A percentile compares a stretch with the other conserved stretches of the same genome.
Conservation (phyloP, 768 basidiomycete species). For the Dioszegia crocea region DNA sequence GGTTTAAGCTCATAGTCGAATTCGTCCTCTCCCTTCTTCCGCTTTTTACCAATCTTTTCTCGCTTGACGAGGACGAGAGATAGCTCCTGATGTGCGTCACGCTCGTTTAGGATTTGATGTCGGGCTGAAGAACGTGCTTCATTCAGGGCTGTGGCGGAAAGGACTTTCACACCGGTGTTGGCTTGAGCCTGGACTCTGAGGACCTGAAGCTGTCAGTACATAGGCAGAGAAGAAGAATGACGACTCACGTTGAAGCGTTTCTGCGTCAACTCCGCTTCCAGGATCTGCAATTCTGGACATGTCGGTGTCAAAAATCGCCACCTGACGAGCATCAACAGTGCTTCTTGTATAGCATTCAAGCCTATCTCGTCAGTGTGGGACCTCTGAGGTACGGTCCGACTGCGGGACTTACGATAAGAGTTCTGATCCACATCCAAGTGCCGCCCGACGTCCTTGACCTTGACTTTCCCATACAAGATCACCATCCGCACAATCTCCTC, state of each 20-base stretch:
- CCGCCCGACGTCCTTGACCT: slow-evolving; percentile 64
- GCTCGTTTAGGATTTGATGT: slow-evolving; percentile 8
- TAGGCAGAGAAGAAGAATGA: too few species aligned
- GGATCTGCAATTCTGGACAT: slow-evolving; percentile 21
- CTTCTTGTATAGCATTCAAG: slow-evolving; percentile 10
- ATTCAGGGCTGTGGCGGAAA: background rate
- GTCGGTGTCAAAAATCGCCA: slow-evolving; percentile 24
- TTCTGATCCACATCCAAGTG: slow-evolving; percentile 52
- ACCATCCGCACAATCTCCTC: slow-evolving; percentile 70
- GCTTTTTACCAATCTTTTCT: slow-evolving; percentile 18
- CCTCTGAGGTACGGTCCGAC: too few species aligned
- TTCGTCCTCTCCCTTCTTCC: slow-evolving; percentile 47
- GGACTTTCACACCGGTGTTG: slow-evolving; percentile 3
- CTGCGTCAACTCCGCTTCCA: slow-evolving; percentile 7
- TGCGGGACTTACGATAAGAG: slow-evolving; percentile 56
- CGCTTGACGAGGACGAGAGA: background rate
- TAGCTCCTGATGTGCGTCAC: background rate
- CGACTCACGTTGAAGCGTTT: slow-evolving; percentile 6
- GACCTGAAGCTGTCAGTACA: background rate
- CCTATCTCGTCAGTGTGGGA: too few species aligned
- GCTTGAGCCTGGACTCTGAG: background rate
- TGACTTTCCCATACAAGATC: slow-evolving; percentile 80
- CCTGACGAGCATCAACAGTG: slow-evolving; percentile 20
- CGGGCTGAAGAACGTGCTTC: background rate
- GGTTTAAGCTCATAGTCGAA: slow-evolving; percentile 55